A percentile compares a stretch with the other conserved stretches of the same genome.
Evolutionary conservation across 371 early-diverging fungal genomes (phyloP).

Genomic region (Actinomucor elegans): DNA sequence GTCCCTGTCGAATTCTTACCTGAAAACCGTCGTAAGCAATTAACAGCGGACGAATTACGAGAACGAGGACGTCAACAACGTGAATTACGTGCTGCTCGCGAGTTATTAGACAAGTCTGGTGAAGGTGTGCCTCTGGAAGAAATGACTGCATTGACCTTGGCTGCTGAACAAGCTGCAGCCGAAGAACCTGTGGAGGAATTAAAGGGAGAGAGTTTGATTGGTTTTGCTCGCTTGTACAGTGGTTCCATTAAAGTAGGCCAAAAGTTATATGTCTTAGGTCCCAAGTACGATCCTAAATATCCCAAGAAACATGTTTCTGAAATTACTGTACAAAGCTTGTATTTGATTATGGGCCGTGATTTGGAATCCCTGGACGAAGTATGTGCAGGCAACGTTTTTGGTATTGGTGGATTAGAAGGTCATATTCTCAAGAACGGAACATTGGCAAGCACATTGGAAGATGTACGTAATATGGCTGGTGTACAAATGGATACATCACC

Average conservation of each 20-base stretch:
- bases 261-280: conserved; percentile 85
- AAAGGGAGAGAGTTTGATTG: conserved; percentile 69
- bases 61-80: conserved; percentile 66
- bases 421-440: conserved; percentile 92
- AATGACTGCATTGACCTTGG: conserved; percentile 12
- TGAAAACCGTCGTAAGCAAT: conserved; percentile 63
- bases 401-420: conserved; percentile 89
- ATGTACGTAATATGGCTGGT: conserved; percentile 59
- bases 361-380: conserved; percentile 80
- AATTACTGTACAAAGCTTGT: conserved; percentile 76
- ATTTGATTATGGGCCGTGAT: conserved; percentile 96
- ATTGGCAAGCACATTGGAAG: conserved; percentile 62
- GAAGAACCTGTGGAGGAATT: conserved; percentile 31
- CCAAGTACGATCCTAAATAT: conserved; percentile 80
- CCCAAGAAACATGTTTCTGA: conserved; percentile 70
- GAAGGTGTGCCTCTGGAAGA: conserved; percentile 38
- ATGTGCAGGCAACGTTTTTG: conserved; percentile 95
- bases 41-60: conserved; percentile 92
- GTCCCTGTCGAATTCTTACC: conserved; percentile 77
- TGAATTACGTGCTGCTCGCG: conserved; percentile 32
- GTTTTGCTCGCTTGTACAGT: conserved; percentile 92
- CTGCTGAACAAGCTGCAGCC: conserved; percentile 17
- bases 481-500: conserved; percentile 64
- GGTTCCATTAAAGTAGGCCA: conserved; percentile 90
- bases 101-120: conserved; percentile 29